phyloP scores from a whole-genome alignment of 768 basidiomycete genomes.

The Tylopilus vinaceipallidus region DNA sequence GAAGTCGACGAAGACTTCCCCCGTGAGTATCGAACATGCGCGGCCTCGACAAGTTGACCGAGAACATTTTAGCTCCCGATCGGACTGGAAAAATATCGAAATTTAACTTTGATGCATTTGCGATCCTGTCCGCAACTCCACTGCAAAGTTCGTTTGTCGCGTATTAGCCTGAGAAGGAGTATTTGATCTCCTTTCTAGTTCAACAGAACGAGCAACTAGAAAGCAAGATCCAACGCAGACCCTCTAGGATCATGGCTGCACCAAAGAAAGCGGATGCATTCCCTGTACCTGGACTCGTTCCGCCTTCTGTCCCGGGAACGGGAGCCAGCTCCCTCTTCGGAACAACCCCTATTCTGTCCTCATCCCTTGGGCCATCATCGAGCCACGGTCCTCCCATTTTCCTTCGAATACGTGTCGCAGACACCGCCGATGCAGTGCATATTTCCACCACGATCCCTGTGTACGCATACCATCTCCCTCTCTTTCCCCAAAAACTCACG shows the following conservation, averaged over 20 bases:
- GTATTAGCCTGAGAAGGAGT: neutral
- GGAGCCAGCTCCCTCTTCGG: constrained; percentile 47
- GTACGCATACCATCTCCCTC: constrained; percentile 45
- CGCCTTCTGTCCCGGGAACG: constrained; percentile 37
- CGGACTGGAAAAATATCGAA: constrained; percentile 80
- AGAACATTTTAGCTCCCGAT: constrained; percentile 72
- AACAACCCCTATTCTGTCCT: constrained; percentile 56
- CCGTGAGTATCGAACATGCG: constrained; percentile 50
- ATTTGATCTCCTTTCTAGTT: constrained; percentile 35
- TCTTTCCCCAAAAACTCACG: neutral
- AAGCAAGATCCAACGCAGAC: constrained; percentile 76
- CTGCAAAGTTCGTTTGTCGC: constrained; percentile 56
- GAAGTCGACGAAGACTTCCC: constrained; percentile 99
- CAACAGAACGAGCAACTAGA: constrained; percentile 81
- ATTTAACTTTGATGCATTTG: constrained; percentile 89
- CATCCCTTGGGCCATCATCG: constrained; percentile 66
- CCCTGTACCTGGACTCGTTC: constrained; percentile 35
- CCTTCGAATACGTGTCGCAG: constrained; percentile 77
- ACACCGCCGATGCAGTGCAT: constrained; percentile 79
- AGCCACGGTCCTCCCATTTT: constrained; percentile 81
- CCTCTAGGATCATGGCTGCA: constrained; percentile 60
- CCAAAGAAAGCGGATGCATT: constrained; percentile 58
- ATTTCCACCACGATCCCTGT: constrained; percentile 89
- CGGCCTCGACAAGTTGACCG: neutral
- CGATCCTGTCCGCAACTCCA: constrained; percentile 73